Base-by-base conservation (phyloP, 2,329 filamentous ascomycete genomes). In the Alternaria atra region DNA sequence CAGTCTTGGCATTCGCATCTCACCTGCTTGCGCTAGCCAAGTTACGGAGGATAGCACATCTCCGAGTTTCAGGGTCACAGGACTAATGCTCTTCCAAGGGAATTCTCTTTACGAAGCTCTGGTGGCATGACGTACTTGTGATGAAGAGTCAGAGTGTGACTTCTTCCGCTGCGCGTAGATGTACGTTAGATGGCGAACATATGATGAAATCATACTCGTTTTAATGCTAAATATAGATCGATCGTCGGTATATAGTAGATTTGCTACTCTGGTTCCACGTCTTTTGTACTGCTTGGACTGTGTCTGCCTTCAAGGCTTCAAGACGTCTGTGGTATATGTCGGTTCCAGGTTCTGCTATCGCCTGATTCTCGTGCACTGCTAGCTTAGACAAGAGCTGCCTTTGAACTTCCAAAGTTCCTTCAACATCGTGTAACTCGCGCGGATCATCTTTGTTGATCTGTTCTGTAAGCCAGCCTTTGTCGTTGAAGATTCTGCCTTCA, bases 371-470 rank as follows among this genome's bases (percentile, higher is more conserved):
- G n/a, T 58, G 34, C 35, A 46, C 59, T 52, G 43, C 59, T 61
- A 61, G 59, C 53, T 61, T 61, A 13, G 50, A 40, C 32, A 61
- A 54, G 3, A 61, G 54, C 15, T 58, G 9, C 43, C 51, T 61
- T 37, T 61, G 43, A 12, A 61, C 59, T 46, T 54, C 59, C 7
- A 61, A 54, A 50, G 7, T 51, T 44, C 55, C 48, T 46, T 61
- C 12, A 35, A 52, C 27, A 8, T 58, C 30, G 17, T 61, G 47
- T 42, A 37, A 47, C 55, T 55, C 17, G 27, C 40, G 44, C 27
- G 20, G 9, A 34, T 44, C n/a, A 5, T 32, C 29, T 42, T 32
- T 37, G 13, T 20, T 54, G 4, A 23, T 42, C 20, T 30, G 25
- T 32, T 59, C 50, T 25, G 8, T 27, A 20, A 54, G 9, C 10